These are phyloP conservation scores for Ascochyta pisi DNA, from an alignment of 2,329 filamentous ascomycete genomes.

Conservation along the genomic window DNA sequence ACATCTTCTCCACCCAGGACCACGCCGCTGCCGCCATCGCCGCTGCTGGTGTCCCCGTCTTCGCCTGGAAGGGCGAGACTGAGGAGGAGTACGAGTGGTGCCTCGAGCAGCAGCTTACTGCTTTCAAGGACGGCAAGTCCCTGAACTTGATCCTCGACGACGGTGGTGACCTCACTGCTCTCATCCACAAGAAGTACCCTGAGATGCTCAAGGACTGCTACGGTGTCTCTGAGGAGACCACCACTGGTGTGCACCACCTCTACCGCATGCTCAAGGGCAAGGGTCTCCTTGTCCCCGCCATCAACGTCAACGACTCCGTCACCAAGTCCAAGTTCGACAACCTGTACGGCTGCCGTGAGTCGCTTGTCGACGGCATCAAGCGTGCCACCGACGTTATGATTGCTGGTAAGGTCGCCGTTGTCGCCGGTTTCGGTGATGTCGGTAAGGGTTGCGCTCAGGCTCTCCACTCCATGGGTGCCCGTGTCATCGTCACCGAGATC, in stretches of 20 bases:
- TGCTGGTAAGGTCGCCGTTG: constrained; percentile 97
- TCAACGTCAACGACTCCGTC: constrained; percentile 99
- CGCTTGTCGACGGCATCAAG: constrained; percentile 99
- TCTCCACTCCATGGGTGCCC: constrained; percentile 95
- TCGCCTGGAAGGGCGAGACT: constrained; percentile 88
- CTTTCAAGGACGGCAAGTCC: constrained; percentile 96
- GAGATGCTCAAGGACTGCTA: constrained; percentile 98
- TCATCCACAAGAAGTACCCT: constrained; percentile 98
- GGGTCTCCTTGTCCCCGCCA: constrained; percentile 82
- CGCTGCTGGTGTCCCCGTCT: constrained; percentile 88
- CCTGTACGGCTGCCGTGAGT: constrained; percentile 99
- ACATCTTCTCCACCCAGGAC: constrained; percentile 99
- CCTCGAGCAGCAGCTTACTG: constrained; percentile 93
- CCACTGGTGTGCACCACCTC: constrained; percentile 98
- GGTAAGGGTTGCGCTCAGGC: constrained; percentile 98
- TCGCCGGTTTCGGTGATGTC: constrained; percentile 98
- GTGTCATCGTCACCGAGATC: constrained; percentile 94
- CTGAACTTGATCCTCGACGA: constrained; percentile 99
- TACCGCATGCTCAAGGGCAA: constrained; percentile 91
- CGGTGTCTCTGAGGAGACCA: constrained; percentile 99
- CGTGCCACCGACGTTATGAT: constrained; percentile 99
- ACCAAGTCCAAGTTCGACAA: constrained; percentile 99
- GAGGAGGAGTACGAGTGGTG: constrained; percentile 99
- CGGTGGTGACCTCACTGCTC: constrained; percentile 93
- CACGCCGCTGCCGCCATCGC: constrained; percentile 98